Evolutionary conservation across 1,284 basidiomycete genomes (phyloP), one percentile per base, ranked within the genome.

Genomic region (Trichosporon sp.): DNA sequence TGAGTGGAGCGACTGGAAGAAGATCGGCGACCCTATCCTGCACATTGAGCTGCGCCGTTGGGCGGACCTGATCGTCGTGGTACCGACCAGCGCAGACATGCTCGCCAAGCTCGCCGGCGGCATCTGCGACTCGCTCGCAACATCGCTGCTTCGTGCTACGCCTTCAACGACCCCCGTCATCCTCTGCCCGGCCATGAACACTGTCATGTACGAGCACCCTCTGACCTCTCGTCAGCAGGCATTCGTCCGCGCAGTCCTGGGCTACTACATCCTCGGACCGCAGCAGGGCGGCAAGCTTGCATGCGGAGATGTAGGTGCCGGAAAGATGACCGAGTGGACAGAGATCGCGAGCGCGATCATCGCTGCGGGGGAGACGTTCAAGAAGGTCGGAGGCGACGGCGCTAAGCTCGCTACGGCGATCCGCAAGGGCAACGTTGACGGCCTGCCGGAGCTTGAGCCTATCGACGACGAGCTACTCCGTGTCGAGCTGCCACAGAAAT

Each of bases 121-220:
- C 0, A 71, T 89, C 1, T 96, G 93, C 74, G 95, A 99, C 75
- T 95, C 95, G 75, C 86, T 98, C 32, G 87, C 87, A 23, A 92
- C 94, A 1, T 94, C 91, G 6, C 83, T 98, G 9, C 85, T 99
- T 65, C 88, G 95, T 16, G 95, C 95, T 0, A 83, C 96, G 0
- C 83, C 89, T 8, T 89, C 92, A 0, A 84, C 84, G 2, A 95
- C 90, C 0, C 89, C 90, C 2, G 92, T 91, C 16, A 90, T 89
- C 71, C 80, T 98, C 32, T 98, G 95, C 73, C 96, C 95, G 3
- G 95, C 96, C 0, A 99, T 98, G 95, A 99, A 99, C 78, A 98
- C 95, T 5, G 83, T 91, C 69, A 98, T 99, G 95, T 98, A 91
- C 76, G 85, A 90, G 68, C 94, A 99, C 74, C 92, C 93, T n/a